Conservation (phyloP, 2,329 filamentous ascomycete genomes). For the Cadophora luteo-olivacea region DNA sequence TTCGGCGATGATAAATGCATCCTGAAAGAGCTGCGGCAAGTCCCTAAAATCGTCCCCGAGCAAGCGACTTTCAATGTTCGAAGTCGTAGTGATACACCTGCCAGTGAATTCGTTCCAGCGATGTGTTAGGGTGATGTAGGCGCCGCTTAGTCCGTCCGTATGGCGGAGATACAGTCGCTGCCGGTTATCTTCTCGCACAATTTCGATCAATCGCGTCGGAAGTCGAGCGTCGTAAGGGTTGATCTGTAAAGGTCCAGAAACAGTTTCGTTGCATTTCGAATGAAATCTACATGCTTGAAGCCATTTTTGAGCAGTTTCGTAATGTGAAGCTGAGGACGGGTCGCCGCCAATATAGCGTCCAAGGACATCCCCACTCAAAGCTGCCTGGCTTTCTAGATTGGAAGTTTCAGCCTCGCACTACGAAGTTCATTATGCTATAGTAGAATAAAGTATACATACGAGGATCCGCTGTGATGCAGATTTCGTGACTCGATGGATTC, state of each 20-base stretch:
- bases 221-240: constrained; percentile 7
- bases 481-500: constrained; percentile 12
- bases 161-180: constrained; percentile 15
- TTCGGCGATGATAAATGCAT: constrained; percentile 13
- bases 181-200: constrained; percentile 2
- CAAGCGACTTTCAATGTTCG: neutral
- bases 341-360: constrained; percentile 17
- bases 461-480: constrained; percentile 16
- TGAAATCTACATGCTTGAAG: constrained; percentile 14
- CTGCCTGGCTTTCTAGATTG: constrained; percentile 11
- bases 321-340: constrained; percentile 7
- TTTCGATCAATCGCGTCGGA: constrained; percentile 13
- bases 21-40: constrained; percentile 13
- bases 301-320: constrained; percentile 12
- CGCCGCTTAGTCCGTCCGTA: constrained; percentile 11
- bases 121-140: constrained; percentile 23
- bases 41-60: constrained; percentile 3
- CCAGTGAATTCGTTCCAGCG: constrained; percentile 18
- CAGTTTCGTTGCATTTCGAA: constrained; percentile 22
- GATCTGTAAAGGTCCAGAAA: constrained; percentile 11
- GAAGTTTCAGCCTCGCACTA: neutral
- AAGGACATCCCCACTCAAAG: constrained; percentile 11
- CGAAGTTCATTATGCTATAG: too few species aligned
- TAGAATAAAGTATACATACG: neutral
- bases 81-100: constrained; percentile 7